Evolutionary conservation across 495 filamentous ascomycete genomes (phyloP), one percentile per base, ranked within the genome.

Genomic region (Xanthoparmelia taractica): DNA sequence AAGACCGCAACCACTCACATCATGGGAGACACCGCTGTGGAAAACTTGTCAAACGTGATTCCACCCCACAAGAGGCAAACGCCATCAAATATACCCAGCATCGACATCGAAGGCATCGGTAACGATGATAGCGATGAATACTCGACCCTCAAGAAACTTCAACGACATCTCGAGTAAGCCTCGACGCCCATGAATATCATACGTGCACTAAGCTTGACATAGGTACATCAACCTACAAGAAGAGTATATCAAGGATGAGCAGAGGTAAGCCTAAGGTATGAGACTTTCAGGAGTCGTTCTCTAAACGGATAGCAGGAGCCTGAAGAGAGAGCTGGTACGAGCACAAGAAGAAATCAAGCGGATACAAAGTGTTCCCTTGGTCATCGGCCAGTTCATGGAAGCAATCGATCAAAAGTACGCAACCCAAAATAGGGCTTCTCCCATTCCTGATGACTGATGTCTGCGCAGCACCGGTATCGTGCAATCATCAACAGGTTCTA

Each of bases 201-300:
- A 52, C 45, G 33, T 31, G 43, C 63, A 68, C 74, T 81, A 67
- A 81, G 72, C 31, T 41, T 54, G 31, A 17, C n/a, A 58, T 65
- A 91, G 88, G 74, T 96, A 96, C 76, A 97, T 98, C 73, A 88
- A 96, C 73, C 83, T 98, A 67, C 94, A 98, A 77, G 94, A 98
- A 78, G 95, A 98, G 74, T 98, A 97, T 78, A 98, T 98, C 84
- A 98, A 98, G 79, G 95, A 98, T 83, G 94, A 98, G 81, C 94
- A 98, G 76, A 86, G 92, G 90, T 89, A 83, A 50, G 74, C 29
- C 34, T 54, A 27, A 27, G 59, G 20, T 12, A 27, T 50, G n/a
- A 10, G n/a, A 11, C 36, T 47, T 55, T 59, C 37, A 25, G 7
- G 27, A 33, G 34, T 29, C 33, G 34, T 34, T 1, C 61, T 10